A percentile compares a stretch with the other conserved stretches of the same genome.
These are phyloP conservation scores for Roridomyces roridus DNA, from an alignment of 768 basidiomycete genomes.

Conservation along the genomic window DNA sequence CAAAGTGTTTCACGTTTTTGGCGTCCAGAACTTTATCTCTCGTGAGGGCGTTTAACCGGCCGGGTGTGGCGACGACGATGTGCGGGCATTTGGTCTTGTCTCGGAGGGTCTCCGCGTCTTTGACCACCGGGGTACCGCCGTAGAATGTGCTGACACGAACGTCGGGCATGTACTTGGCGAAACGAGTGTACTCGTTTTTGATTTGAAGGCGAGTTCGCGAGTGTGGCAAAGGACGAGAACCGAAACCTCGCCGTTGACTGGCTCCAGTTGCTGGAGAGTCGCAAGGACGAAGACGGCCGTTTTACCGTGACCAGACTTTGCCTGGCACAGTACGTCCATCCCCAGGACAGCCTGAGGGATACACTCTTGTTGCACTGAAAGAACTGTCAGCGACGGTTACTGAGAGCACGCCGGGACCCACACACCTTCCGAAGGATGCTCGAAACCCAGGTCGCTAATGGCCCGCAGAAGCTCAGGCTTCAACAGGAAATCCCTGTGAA, in stretches of 20 bases:
- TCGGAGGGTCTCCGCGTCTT: slow-evolving; percentile 92
- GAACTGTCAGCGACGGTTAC: not conserved
- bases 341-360: slow-evolving; percentile 99
- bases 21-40: slow-evolving; percentile 96
- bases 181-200: slow-evolving; percentile 99
- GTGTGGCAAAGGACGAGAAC: slow-evolving; percentile 99
- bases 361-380: slow-evolving; percentile 97
- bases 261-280: slow-evolving; percentile 97
- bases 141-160: slow-evolving; percentile 98
- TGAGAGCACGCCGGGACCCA: not conserved
- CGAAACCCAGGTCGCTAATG: slow-evolving; percentile 99
- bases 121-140: slow-evolving; percentile 93
- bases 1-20: slow-evolving; percentile 98
- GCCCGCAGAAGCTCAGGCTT: slow-evolving; percentile 97
- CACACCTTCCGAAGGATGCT: slow-evolving; percentile 98
- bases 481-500: slow-evolving; percentile 89
- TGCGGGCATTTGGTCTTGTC: slow-evolving; percentile 98
- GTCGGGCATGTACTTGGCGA: slow-evolving; percentile 99
- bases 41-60: slow-evolving; percentile 93
- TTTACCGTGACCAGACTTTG: slow-evolving; percentile 98
- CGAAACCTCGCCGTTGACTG: slow-evolving; percentile 96
- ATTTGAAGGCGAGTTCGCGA: slow-evolving; percentile 99
- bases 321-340: slow-evolving; percentile 99
- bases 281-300: slow-evolving; percentile 99
- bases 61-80: slow-evolving; percentile 98